Base-by-base conservation (phyloP, 495 filamentous ascomycete genomes). In the Oidiodendron maius region DNA sequence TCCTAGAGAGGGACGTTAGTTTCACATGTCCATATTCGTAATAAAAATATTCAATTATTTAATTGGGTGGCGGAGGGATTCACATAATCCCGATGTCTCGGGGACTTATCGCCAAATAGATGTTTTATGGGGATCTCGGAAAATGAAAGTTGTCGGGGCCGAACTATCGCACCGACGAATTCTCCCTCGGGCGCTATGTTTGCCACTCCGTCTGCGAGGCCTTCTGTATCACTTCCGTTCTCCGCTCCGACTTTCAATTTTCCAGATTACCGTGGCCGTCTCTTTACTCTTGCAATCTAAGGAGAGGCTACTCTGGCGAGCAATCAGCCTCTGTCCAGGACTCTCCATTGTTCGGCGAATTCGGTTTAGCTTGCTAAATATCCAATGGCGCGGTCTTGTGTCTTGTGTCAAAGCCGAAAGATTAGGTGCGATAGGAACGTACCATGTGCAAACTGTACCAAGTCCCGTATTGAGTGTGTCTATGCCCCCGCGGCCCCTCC, bases 321-420 rank as follows among this genome's bases (percentile, higher is more conserved):
- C 28, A 32, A n/a, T 32, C 28, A 32, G n/a, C n/a, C 28, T 32
- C 28, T n/a, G 28, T 32, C n/a, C n/a, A 32, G 28, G 8, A 32
- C 8, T 32, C 8, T n/a, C 28, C 28, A 8, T n/a, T 32, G 28
- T n/a, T 32, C 28, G 28, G 28, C 8, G 8, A 32, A 32, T 32
- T 8, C 28, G n/a, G n/a, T n/a, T n/a, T n/a, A 8, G 28, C 28
- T 32, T 32, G n/a, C 28, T 32, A n/a, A 32, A 32, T n/a, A n/a
- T 8, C 45, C 23, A 40, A 45, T 25, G 9, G 48, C 43, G 30
- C 50, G 52, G 22, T 46, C 65, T 50, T 67, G 62, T 48, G 30
- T 61, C 3, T 20, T 53, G 3, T 89, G 85, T 57, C 73, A 81
- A 21, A 77, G 78, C 52, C 72, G 85, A 15, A 89, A 89, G 56